Base-by-base conservation (phyloP, 495 filamentous ascomycete species). In the Saxispiralis lemnorum region DNA sequence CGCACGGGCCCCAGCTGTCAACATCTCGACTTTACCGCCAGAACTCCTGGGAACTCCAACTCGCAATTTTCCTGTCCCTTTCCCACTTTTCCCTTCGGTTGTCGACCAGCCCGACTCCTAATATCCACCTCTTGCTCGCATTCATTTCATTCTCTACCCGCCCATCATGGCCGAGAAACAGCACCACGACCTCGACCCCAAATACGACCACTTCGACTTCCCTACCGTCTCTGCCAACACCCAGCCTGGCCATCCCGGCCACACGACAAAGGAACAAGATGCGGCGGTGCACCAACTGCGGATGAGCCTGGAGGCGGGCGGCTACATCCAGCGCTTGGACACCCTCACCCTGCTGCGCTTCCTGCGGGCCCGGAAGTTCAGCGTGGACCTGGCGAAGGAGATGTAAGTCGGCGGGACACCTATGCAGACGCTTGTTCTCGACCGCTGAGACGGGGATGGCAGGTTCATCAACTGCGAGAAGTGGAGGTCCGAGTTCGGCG, bases 181-280 rank as follows among this genome's bases (percentile, higher is more conserved):
- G 31, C 48, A 57, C 19, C 62, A 81, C 60, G 64, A 76, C 58
- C 66, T 75, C 43, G 81, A 93, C 60, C 69, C 83, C 53, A 94
- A 93, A 63, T 95, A 95, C 69, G 88, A 97, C 63, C 63, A 88
- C 66, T 94, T 93, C 66, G 88, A 94, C 58, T 96, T 69, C 65
- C 89, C 89, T 40, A 87, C 76, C 41, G 85, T 70, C 18, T 73
- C 78, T 35, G 76, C 83, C 32, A 69, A 71, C 37, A 54, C 68
- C 10, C 71, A 78, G 52, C 63, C 65, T 49, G 89, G 89, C 36
- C 89, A 95, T 60, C 79, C 89, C 44, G 89, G 89, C 55, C 76
- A 88, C 59, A 81, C 88, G 53, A 93, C 81, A 19, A 68, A 72
- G 30, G 72, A 81, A 56, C 86, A 97, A 65, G 82, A 96, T 74